Conservation (phyloP, 768 basidiomycete species). For the Tricholoma saponaceum region DNA sequence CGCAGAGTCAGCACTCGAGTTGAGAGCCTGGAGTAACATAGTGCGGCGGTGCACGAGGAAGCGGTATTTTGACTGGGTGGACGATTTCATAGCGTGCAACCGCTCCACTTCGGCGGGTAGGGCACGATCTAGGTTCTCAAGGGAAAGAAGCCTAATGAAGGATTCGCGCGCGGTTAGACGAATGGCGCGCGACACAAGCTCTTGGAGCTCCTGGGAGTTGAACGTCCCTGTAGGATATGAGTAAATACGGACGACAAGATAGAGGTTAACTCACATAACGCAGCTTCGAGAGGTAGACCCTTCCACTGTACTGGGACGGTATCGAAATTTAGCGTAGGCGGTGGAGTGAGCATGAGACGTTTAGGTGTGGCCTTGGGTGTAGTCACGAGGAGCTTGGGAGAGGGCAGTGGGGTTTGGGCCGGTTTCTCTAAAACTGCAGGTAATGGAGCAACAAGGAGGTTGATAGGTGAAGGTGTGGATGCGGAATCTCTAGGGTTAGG, state of each 20-base stretch:
- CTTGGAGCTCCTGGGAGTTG: slow-evolving; percentile 58
- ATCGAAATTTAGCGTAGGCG: slow-evolving; percentile 56
- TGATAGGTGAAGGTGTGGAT: neutral
- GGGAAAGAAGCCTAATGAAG: slow-evolving; percentile 65
- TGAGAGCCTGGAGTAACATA: slow-evolving; percentile 69
- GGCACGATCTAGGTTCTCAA: slow-evolving; percentile 55
- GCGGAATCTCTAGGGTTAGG: neutral
- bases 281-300: slow-evolving; percentile 65
- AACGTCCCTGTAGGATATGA: slow-evolving; percentile 44
- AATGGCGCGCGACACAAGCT: slow-evolving; percentile 69
- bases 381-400: neutral
- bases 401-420: slow-evolving; percentile 6
- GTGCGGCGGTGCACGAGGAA: slow-evolving; percentile 64
- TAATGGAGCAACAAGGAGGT: slow-evolving; percentile 2
- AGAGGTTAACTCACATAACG: slow-evolving; percentile 38
- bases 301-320: slow-evolving; percentile 58
- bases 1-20: slow-evolving; percentile 31
- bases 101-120: slow-evolving; percentile 58
- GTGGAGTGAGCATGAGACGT: slow-evolving; percentile 37
- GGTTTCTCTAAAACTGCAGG: slow-evolving; percentile 11
- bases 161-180: slow-evolving; percentile 64
- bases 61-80: slow-evolving; percentile 62
- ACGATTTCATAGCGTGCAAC: slow-evolving; percentile 45
- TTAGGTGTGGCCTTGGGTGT: slow-evolving; percentile 13
- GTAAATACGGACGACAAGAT: neutral